Base-by-base conservation (phyloP, 768 basidiomycete genomes). In the Leccinum variicolor region DNA sequence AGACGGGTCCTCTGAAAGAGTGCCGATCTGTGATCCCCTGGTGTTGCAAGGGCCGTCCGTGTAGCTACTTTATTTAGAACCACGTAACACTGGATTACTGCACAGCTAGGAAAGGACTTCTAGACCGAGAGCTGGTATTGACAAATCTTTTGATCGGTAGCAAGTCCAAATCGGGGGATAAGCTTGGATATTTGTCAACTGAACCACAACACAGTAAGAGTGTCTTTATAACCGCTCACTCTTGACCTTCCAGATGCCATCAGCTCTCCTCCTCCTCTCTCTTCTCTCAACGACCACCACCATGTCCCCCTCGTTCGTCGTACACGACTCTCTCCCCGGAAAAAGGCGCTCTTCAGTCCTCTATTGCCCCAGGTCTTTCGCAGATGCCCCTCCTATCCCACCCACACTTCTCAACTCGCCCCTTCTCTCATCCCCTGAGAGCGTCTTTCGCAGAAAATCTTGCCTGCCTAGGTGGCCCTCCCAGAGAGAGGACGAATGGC, bases 371-470 rank as follows among this genome's bases (percentile, higher is more conserved):
- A 62, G 50, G 23, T 15, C 46, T 26, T 75, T 68, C 41, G 67
- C 72, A 4, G 72, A 74, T 28, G 64, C 75, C 50, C 63, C 74
- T n/a, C 85, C 83, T 31, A 76, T 86, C 2, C 85, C 85, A 0
- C 85, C 85, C 4, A 80, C 84, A 0, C 78, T 87, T 39, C 67
- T 77, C 26, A 69, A 80, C 29, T 86, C 84, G 0, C 84, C 81
- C 11, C 75, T 81, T 64, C 81, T 86, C 19, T 76, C 72, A 19
- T 79, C 81, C 0, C 79, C 81, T 6, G 57, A 74, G 41, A 82
- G 79, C 69, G 67, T 80, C 28, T 85, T 85, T 61, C 75, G 73
- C 54, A 76, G 74, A 56, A 68, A 75, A 28, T 55, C 70, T 2
- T 53, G 67, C 3, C 28, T 73, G 10, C 72, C 74, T 15, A 74